phyloP scores from a whole-genome alignment of 176 grass and related monocot genomes.

The Panicum miliaceum region DNA sequence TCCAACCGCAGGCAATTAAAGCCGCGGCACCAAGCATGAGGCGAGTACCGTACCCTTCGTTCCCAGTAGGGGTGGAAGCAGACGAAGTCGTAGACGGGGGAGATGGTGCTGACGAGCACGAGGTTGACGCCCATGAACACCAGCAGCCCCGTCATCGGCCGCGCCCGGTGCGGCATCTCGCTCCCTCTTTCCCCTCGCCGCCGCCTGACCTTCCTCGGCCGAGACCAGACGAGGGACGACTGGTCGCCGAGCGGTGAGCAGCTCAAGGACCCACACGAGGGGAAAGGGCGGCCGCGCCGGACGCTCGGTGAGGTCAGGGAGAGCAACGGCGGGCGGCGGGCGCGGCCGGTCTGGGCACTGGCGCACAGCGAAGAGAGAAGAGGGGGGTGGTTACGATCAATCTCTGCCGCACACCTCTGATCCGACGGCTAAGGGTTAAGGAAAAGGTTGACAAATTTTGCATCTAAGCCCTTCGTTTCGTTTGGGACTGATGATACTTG shows the following conservation, averaged over 20 bases:
- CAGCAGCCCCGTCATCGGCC: slow-evolving; percentile 76
- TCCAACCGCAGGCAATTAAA: not conserved
- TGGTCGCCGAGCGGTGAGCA: no score
- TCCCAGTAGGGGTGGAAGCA: slow-evolving; percentile 92
- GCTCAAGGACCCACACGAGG: no score
- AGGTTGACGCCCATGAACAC: slow-evolving; percentile 81
- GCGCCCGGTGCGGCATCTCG: slow-evolving; percentile 74
- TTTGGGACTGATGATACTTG: no score
- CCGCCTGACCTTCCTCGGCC: not conserved
- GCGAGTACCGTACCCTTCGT: slow-evolving; percentile 70
- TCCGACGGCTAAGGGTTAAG: not conserved
- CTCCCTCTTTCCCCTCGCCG: not conserved
- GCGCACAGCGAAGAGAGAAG: no score
- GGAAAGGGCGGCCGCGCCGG: no score
- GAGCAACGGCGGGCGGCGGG: no score
- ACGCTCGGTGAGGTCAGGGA: no score
- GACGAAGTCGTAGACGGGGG: slow-evolving; percentile 88
- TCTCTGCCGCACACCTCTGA: not conserved
- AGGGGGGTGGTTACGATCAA: not conserved
- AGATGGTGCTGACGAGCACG: slow-evolving; percentile 72
- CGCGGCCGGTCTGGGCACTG: no score
- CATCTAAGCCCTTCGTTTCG: no score
- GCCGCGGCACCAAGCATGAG: not conserved
- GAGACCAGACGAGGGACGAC: not conserved
- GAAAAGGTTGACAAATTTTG: no score